These are phyloP conservation scores for Fragaria vesca DNA, from an alignment of 306 rosid genomes.

Conservation along the genomic window DNA sequence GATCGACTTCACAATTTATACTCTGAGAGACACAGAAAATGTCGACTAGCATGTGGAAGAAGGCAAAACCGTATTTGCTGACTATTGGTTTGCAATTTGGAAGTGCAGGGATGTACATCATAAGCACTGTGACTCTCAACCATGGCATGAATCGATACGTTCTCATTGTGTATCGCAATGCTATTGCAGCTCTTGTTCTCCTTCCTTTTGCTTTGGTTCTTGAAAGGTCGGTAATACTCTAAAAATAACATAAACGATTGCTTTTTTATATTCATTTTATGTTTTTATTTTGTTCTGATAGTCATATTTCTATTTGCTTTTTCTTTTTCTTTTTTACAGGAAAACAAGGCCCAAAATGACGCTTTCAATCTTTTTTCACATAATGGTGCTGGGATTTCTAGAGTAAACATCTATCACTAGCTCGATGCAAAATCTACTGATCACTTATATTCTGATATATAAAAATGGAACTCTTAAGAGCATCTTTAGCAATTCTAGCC, in stretches of 20 bases:
- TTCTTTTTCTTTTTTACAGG: conserved; percentile 36
- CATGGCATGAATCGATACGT: conserved; percentile 65
- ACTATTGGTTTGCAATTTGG: conserved; percentile 61
- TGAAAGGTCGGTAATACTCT: conserved; percentile 40
- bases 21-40: conserved; percentile 9
- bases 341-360: conserved; percentile 74
- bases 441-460: neutral
- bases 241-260: neutral
- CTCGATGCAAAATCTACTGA: neutral
- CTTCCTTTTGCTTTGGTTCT: conserved; percentile 59
- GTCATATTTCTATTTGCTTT: neutral
- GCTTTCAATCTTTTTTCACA: conserved; percentile 43
- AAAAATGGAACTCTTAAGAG: neutral
- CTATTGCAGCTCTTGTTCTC: conserved; percentile 50
- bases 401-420: conserved; percentile 46
- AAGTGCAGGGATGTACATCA: conserved; percentile 50
- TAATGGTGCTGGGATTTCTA: conserved; percentile 56
- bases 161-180: conserved; percentile 64
- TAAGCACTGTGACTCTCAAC: conserved; percentile 49
- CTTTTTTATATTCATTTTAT: neutral
- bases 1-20: neutral
- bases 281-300: neutral
- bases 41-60: conserved; percentile 15
- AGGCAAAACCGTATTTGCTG: conserved; percentile 56
- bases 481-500: no score